These are phyloP conservation scores for Artemisia annua DNA, from an alignment of 129 eudicot genomes.

Conservation along the genomic window DNA sequence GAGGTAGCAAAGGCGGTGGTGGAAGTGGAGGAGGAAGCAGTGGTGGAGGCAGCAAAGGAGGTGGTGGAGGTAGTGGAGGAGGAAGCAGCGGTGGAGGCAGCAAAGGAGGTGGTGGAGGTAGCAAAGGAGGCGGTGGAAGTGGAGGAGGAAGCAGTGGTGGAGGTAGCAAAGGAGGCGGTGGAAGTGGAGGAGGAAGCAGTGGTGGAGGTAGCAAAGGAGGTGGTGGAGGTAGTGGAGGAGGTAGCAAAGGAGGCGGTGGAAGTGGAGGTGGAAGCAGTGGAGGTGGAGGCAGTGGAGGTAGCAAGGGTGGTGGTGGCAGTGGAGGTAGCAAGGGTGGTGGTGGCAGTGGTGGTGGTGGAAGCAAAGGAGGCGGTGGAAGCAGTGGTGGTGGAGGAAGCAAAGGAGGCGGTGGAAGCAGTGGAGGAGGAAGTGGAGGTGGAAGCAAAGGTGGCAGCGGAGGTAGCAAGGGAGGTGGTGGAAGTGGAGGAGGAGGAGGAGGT, in stretches of 20 bases:
- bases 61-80: neutral
- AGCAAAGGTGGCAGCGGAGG: neutral
- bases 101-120: neutral
- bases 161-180: neutral
- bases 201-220: neutral
- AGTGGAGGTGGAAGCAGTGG: constrained; percentile 13
- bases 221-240: constrained; percentile 1
- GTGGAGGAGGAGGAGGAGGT: neutral
- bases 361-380: neutral
- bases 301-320: neutral
- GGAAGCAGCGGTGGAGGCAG: neutral
- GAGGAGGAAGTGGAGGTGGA: neutral
- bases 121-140: neutral
- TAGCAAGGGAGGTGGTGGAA: neutral
- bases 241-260: neutral
- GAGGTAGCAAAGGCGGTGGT: neutral
- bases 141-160: neutral
- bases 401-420: neutral
- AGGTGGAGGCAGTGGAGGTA: neutral
- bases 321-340: constrained; percentile 17
- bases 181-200: neutral
- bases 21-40: neutral
- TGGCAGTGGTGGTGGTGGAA: neutral
- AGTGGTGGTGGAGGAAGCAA: neutral
- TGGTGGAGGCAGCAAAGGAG: neutral